phyloP scores from a whole-genome alignment of 1,284 basidiomycete genomes.

The Trametes hirsuta region DNA sequence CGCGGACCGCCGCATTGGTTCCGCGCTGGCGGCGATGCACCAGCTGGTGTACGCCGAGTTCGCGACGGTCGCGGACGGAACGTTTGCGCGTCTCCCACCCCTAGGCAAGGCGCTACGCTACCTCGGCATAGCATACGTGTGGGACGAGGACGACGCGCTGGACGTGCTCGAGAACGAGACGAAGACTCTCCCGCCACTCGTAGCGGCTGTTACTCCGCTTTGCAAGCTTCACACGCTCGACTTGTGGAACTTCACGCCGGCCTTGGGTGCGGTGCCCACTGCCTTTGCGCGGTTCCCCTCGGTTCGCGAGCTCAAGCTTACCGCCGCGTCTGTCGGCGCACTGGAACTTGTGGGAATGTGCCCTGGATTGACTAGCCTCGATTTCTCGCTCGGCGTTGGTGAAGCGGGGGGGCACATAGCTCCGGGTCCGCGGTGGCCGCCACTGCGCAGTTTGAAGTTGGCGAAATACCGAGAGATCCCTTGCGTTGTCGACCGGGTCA shows the following conservation, averaged over 20 bases:
- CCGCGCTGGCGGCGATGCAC: conserved; percentile 3
- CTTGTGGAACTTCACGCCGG: not conserved
- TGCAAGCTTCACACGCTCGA: conserved; percentile 5
- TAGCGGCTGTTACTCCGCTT: not conserved
- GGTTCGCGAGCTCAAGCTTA: not conserved
- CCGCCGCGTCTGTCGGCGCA: not conserved
- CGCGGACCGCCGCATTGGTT: conserved; percentile 3
- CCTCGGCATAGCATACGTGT: conserved; percentile 2
- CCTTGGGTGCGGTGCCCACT: no score
- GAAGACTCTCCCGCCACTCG: conserved; percentile 2
- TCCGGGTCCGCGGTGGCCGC: not conserved
- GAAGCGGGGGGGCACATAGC: not conserved
- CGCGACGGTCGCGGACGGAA: conserved; percentile 3
- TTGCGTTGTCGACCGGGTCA: not conserved
- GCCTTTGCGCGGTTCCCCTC: not conserved
- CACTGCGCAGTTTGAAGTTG: not conserved
- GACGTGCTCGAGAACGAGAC: not conserved
- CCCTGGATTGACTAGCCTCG: not conserved
- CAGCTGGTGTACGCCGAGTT: conserved; percentile 1
- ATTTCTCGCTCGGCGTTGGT: not conserved
- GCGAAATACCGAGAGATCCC: not conserved
- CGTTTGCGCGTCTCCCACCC: not conserved
- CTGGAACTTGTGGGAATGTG: conserved; percentile 1
- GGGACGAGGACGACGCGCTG: conserved; percentile 3
- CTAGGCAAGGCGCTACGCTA: not conserved